These are phyloP conservation scores for Casaregolazyma lundiana DNA, from an alignment of 1,139 yeast species.

Conservation along the genomic window DNA sequence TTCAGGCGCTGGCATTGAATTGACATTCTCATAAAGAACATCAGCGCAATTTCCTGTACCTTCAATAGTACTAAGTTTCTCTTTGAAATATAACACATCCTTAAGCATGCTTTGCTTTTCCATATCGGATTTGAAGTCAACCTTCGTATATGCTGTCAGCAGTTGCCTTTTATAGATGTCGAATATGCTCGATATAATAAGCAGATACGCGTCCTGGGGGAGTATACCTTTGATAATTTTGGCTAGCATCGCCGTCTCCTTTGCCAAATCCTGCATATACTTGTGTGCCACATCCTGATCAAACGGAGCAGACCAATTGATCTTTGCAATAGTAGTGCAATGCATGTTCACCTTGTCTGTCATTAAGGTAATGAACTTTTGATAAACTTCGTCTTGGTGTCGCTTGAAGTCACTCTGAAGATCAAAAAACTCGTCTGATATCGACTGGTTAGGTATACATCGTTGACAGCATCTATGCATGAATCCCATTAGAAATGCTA, in stretches of 20 bases:
- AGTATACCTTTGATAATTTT: slow-evolving; percentile 57
- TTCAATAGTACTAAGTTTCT: slow-evolving; percentile 51
- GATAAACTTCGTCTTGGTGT: slow-evolving; percentile 63
- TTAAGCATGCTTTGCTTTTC: slow-evolving; percentile 42
- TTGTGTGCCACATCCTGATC: slow-evolving; percentile 41
- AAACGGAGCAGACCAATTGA: slow-evolving; percentile 48
- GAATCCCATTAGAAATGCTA: slow-evolving; percentile 37
- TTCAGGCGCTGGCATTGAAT: slow-evolving; percentile 40
- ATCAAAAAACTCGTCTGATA: slow-evolving; percentile 40
- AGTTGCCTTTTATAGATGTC: slow-evolving; percentile 56
- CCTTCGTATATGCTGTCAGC: slow-evolving; percentile 49
- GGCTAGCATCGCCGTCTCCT: slow-evolving; percentile 60
- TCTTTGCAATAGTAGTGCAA: slow-evolving; percentile 42
- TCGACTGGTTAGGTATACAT: slow-evolving; percentile 18
- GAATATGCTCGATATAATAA: slow-evolving; percentile 40
- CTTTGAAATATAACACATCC: slow-evolving; percentile 64
- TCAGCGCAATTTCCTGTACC: slow-evolving; percentile 67
- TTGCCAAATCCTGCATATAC: slow-evolving; percentile 64
- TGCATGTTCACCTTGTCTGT: slow-evolving; percentile 55
- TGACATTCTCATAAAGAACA: slow-evolving; percentile 60
- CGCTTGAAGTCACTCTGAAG: slow-evolving; percentile 35
- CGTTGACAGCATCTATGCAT: slow-evolving; percentile 31
- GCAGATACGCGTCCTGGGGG: slow-evolving; percentile 46
- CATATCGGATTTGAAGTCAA: slow-evolving; percentile 40
- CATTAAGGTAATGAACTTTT: slow-evolving; percentile 66